Conservation (phyloP, 495 filamentous ascomycete genomes). For the Amorphotheca resinae region DNA sequence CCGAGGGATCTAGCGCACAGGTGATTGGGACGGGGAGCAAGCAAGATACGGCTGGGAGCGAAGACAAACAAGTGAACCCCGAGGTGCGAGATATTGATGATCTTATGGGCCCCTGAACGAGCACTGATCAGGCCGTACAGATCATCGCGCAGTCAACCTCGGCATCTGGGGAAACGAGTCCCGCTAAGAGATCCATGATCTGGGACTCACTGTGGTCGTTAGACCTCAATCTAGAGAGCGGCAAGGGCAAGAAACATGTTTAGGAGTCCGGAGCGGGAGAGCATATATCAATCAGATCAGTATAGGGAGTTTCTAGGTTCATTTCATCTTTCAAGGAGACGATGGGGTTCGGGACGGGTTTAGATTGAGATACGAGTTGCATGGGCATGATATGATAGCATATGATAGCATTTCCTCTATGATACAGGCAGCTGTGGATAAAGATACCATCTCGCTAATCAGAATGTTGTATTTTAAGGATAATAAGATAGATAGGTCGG, state of each 20-base stretch:
- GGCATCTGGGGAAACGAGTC: slow-evolving; percentile 20
- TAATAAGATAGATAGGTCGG: no score
- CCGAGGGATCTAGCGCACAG: slow-evolving; percentile 36
- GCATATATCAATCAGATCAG: not conserved
- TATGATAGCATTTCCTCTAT: no score
- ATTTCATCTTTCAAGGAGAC: not conserved
- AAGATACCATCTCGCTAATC: no score
- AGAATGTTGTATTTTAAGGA: no score
- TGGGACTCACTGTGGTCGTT: slow-evolving; percentile 44
- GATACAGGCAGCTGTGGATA: no score
- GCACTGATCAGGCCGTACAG: slow-evolving; percentile 15
- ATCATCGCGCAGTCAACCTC: slow-evolving; percentile 7
- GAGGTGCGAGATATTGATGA: slow-evolving; percentile 27
- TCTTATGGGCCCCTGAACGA: slow-evolving; percentile 22
- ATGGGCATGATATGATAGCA: no score
- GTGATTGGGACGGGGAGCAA: slow-evolving; percentile 27
- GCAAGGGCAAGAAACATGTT: slow-evolving; percentile 20
- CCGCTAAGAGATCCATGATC: slow-evolving; percentile 31
- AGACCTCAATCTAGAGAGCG: slow-evolving; percentile 26
- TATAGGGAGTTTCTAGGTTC: not conserved
- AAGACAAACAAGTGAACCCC: slow-evolving; percentile 13
- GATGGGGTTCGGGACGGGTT: not conserved
- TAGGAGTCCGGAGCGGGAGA: slow-evolving; percentile 2
- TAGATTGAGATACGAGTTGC: no score
- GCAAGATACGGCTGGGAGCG: slow-evolving; percentile 7